Conservation (phyloP, 2,329 filamentous ascomycete species). For the Pseudogymnoascus pannorum region DNA sequence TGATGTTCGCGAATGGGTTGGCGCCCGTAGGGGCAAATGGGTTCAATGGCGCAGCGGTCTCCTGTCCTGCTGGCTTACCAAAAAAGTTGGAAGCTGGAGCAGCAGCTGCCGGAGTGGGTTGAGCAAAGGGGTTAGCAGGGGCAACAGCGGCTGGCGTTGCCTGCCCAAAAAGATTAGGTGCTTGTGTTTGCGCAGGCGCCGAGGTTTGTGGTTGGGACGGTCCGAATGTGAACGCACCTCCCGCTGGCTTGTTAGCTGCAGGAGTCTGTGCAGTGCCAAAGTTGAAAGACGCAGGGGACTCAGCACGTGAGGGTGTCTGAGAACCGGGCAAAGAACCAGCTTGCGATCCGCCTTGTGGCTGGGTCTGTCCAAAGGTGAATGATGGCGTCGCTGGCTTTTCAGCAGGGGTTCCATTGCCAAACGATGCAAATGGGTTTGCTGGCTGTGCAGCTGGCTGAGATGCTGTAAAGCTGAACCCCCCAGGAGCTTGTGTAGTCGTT, state of each 20-base stretch:
- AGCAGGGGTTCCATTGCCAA: background rate
- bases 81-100: conserved; percentile 3
- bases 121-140: background rate
- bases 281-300: background rate
- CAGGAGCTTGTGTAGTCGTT: background rate
- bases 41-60: background rate
- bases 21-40: background rate
- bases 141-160: background rate
- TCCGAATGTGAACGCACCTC: background rate
- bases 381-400: conserved; percentile 5
- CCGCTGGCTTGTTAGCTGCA: background rate
- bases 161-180: background rate
- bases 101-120: background rate
- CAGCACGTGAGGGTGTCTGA: background rate
- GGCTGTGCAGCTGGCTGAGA: background rate
- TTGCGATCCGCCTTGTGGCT: background rate
- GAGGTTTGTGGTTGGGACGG: background rate
- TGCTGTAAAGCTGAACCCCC: background rate
- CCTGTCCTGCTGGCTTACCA: conserved; percentile 1
- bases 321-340: background rate
- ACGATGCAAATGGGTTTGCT: background rate
- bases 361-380: conserved; percentile 6
- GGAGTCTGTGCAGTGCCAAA: background rate
- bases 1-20: background rate
- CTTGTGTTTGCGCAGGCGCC: conserved; percentile 1